Evolutionary conservation across 2,329 filamentous ascomycete species (phyloP), one percentile per base, ranked within the genome.

Genomic region (Ustulina deusta): DNA sequence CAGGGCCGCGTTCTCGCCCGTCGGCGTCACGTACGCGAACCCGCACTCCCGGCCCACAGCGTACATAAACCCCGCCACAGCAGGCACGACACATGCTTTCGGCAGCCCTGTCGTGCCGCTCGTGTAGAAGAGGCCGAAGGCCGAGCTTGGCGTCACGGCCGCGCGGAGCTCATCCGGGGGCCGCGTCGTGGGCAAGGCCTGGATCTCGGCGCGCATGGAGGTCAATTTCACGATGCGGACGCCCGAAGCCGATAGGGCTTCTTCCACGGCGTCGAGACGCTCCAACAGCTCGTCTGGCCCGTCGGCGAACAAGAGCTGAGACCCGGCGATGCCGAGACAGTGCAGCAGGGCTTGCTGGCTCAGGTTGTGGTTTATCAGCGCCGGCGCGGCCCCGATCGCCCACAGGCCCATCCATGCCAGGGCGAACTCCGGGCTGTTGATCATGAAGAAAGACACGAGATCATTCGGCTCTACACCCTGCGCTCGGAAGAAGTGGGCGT

Each of bases 101-200:
- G 92, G 91, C 71, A 92, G 78, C 2, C 92, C 92, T 0, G 92
- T 94, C 0, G 92, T 94, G 40, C 91, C 91, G 69, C 89, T 88
- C 0, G 92, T 94, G 77, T 93, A 94, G 72, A 94, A 88, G 27
- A 94, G 77, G 34, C 85, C 87, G 71, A 88, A 83, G 0, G 91
- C 88, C 71, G 84, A 89, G 15, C 81, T 78, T 0, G 81, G 83
- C 52, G 81, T 80, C 1, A 91, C 81, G 3, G 79, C 80, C 4
- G 81, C 80, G 49, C 90, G 84, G 63, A 88, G 83, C 34, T 84
- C 81, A 69, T 91, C 85, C 0, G 82, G 83, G 0, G 88, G 87
- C 57, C 86, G 80, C 49, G 83, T 81, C 0, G 84, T 81, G 22
- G 84, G 82, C 51, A 83, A 79, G 0, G 80, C 79, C 25, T 81